These are phyloP conservation scores for Penicillium angulare DNA, from an alignment of 495 filamentous ascomycete species.

Conservation along the genomic window DNA sequence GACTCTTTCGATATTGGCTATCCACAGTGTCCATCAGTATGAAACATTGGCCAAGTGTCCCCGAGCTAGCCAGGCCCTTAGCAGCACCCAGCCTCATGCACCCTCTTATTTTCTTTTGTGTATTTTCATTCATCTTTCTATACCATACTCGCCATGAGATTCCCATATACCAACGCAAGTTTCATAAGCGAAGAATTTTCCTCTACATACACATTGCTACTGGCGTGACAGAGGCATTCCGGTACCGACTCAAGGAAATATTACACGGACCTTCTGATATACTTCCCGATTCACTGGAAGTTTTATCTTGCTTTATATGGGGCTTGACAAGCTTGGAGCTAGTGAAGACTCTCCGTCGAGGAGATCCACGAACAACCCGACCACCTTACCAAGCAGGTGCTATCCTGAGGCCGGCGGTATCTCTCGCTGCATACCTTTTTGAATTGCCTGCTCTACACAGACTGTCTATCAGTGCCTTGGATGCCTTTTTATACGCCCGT, in stretches of 20 bases:
- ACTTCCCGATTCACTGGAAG: background rate
- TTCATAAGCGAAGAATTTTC: background rate
- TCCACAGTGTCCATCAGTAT: no score
- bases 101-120: no score
- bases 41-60: no score
- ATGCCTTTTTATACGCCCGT: conserved; percentile 5
- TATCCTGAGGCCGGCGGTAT: background rate
- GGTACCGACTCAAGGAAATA: background rate
- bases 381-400: conserved; percentile 1
- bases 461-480: conserved; percentile 1
- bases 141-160: conserved; percentile 1
- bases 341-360: conserved; percentile 2
- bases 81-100: no score
- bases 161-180: background rate
- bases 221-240: background rate
- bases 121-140: background rate
- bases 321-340: conserved; percentile 1
- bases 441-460: background rate
- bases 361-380: background rate
- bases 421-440: background rate
- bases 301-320: conserved; percentile 4
- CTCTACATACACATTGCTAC: conserved; percentile 1
- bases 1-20: no score
- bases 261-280: background rate
- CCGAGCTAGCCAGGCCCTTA: no score